Conservation (phyloP, 768 basidiomycete genomes). For the Amanita inopinata region DNA sequence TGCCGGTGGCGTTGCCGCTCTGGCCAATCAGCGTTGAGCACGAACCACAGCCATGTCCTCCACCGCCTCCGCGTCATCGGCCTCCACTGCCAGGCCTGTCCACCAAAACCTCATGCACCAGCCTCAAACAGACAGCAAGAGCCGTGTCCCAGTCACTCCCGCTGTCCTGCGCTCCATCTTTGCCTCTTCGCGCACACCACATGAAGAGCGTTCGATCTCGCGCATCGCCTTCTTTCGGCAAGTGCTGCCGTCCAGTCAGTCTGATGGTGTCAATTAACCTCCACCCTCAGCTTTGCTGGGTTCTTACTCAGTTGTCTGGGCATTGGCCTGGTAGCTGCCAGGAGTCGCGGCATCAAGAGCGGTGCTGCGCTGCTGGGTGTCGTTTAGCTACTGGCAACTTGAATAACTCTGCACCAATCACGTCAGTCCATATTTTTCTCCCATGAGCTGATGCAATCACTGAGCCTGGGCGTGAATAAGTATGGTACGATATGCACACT, state of each 20-base stretch:
- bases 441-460: too few species aligned
- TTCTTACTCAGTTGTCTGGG: slow-evolving; percentile 76
- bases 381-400: slow-evolving; percentile 29
- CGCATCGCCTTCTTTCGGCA: slow-evolving; percentile 83
- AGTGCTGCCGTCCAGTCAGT: slow-evolving; percentile 9
- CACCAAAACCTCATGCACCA: slow-evolving; percentile 23
- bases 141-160: slow-evolving; percentile 75
- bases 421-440: too few species aligned
- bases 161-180: slow-evolving; percentile 78
- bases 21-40: slow-evolving; percentile 12
- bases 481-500: slow-evolving; percentile 6
- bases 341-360: slow-evolving; percentile 57
- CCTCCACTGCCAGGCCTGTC: slow-evolving; percentile 29
- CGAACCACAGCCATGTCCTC: slow-evolving; percentile 31
- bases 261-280: slow-evolving; percentile 3
- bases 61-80: slow-evolving; percentile 42
- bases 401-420: too few species aligned
- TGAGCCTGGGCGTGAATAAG: too few species aligned
- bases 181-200: slow-evolving; percentile 70
- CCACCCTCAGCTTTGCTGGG: slow-evolving; percentile 55
- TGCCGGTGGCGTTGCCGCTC: neutral
- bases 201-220: slow-evolving; percentile 78
- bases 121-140: slow-evolving; percentile 35
- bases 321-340: slow-evolving; percentile 67
- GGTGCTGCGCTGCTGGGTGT: slow-evolving; percentile 63